A percentile compares a stretch with the other conserved stretches of the same genome.
These are phyloP conservation scores for Galeopsis tetrahit DNA, from an alignment of 257 asterid species.

Conservation along the genomic window DNA sequence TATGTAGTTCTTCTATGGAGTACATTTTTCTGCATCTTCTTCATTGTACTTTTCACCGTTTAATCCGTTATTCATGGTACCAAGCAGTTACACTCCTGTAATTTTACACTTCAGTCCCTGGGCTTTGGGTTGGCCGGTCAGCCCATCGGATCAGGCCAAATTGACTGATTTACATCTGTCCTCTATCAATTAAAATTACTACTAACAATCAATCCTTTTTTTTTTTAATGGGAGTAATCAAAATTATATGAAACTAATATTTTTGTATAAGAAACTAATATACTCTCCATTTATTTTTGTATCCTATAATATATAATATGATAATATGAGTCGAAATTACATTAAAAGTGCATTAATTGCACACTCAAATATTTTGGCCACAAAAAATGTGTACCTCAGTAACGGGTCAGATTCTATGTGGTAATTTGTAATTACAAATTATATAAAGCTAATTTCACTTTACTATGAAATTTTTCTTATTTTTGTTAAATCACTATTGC, in stretches of 20 bases:
- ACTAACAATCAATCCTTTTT: too few relatives aligned
- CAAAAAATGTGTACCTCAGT: background rate
- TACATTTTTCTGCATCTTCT: background rate
- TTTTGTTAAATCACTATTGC: slow-evolving; percentile 8
- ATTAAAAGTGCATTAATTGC: background rate
- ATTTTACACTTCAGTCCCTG: too few relatives aligned
- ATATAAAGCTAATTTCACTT: background rate
- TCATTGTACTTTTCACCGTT: background rate
- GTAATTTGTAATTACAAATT: background rate
- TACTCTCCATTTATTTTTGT: too few relatives aligned
- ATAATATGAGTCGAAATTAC: too few relatives aligned
- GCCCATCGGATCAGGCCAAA: too few relatives aligned
- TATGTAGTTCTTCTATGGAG: background rate
- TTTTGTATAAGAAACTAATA: too few relatives aligned
- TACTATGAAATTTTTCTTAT: background rate
- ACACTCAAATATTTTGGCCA: background rate
- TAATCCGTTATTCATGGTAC: background rate
- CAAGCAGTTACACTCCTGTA: background rate
- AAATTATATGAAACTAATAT: too few relatives aligned
- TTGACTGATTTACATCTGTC: too few relatives aligned
- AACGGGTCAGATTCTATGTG: background rate
- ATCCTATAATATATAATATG: too few relatives aligned
- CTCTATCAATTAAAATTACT: too few relatives aligned
- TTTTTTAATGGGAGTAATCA: too few relatives aligned
- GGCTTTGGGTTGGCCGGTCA: too few relatives aligned